A percentile compares a stretch with the other conserved stretches of the same genome.
Conservation (phyloP, 2,329 filamentous ascomycete genomes). For the Hymenoscyphus repandus region DNA sequence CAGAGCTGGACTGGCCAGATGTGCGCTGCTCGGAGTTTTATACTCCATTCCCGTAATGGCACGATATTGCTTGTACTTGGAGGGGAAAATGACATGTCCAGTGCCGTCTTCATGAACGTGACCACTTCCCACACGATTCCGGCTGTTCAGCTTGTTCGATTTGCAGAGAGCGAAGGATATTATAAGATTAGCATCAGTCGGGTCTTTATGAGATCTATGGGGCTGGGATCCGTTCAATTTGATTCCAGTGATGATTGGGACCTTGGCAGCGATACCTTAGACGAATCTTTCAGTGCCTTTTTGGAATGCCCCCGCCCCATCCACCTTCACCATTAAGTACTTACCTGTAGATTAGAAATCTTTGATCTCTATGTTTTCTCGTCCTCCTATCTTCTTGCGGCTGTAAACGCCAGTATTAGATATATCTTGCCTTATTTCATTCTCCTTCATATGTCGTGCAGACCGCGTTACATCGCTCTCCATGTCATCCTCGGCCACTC, state of each 20-base stretch:
- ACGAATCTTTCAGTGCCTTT: background rate
- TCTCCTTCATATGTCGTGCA: conserved; percentile 16
- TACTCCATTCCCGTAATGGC: background rate
- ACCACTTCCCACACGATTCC: background rate
- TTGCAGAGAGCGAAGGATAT: background rate
- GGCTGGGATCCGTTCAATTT: background rate
- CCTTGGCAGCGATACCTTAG: background rate
- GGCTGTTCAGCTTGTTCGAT: background rate
- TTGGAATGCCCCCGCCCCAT: background rate
- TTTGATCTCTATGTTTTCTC: conserved; percentile 19
- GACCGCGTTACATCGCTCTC: conserved; percentile 15
- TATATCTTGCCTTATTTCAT: conserved; percentile 18
- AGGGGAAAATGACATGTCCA: background rate
- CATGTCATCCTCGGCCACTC: conserved; percentile 16
- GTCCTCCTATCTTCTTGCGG: conserved; percentile 17
- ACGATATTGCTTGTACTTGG: background rate
- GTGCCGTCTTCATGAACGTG: background rate
- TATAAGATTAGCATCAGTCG: background rate
- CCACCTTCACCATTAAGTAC: conserved; percentile 13
- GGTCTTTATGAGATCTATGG: background rate
- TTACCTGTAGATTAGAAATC: conserved; percentile 14
- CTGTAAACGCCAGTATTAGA: conserved; percentile 18
- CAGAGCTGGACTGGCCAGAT: background rate
- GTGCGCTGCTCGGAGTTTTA: background rate
- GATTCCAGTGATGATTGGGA: background rate